Conservation (phyloP, 306 rosid genomes). For the Prunus dulcis region DNA sequence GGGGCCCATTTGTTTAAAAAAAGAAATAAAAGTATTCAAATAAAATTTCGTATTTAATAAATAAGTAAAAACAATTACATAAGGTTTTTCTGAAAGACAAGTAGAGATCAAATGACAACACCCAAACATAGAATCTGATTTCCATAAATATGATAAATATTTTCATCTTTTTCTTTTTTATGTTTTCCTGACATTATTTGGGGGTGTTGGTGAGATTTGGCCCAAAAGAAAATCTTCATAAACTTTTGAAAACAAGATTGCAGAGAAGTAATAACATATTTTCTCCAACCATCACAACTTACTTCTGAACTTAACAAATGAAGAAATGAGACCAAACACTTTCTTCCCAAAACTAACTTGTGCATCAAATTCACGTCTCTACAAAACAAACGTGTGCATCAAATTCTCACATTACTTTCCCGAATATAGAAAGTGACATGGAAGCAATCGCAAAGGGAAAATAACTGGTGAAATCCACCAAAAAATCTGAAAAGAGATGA, state of each 20-base stretch:
- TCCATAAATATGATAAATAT: background rate
- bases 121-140: too few relatives aligned
- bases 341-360: background rate
- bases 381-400: background rate
- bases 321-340: background rate
- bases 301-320: background rate
- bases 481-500: conserved; percentile 18
- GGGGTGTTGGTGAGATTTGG: background rate
- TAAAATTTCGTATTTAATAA: too few relatives aligned
- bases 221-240: background rate
- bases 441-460: background rate
- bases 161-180: background rate
- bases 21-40: too few relatives aligned
- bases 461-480: background rate
- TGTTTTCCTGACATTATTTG: background rate
- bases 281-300: background rate
- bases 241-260: background rate
- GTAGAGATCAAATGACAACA: too few relatives aligned
- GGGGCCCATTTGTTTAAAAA: accelerated
- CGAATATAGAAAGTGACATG: background rate
- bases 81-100: too few relatives aligned
- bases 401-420: background rate
- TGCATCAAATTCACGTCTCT: background rate
- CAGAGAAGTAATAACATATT: background rate
- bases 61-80: too few relatives aligned